phyloP scores from a whole-genome alignment of 805 yeast genomes.

The Candida boleticola region DNA sequence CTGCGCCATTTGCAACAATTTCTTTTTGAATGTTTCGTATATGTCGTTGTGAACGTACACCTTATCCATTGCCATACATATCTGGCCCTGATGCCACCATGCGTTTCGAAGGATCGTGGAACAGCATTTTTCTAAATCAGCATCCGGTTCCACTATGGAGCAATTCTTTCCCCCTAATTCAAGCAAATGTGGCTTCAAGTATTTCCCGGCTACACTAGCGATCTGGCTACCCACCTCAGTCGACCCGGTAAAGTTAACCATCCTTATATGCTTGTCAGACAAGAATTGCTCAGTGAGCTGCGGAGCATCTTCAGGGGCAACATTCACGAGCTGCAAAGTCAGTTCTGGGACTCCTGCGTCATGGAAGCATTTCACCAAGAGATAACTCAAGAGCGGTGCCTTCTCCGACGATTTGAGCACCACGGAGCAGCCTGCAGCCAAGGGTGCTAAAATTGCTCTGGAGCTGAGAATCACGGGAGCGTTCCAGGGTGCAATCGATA shows the following conservation, averaged over 20 bases:
- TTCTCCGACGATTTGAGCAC: conserved; percentile 40
- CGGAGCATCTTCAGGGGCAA: conserved; percentile 22
- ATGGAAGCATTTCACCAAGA: conserved; percentile 30
- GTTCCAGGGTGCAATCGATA: conserved; percentile 49
- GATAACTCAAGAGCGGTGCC: conserved; percentile 30
- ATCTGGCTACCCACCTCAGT: conserved; percentile 36
- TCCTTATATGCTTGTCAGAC: conserved; percentile 24
- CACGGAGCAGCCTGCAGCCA: conserved; percentile 51
- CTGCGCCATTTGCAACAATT: conserved; percentile 16
- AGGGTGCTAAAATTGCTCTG: conserved; percentile 41
- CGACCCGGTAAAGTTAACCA: conserved; percentile 48
- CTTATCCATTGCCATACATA: conserved; percentile 24
- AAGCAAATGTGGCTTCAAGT: conserved; percentile 39
- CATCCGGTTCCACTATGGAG: conserved; percentile 30
- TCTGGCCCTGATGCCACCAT: conserved; percentile 47
- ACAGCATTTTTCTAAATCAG: conserved; percentile 31
- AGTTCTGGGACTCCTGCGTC: conserved; percentile 39
- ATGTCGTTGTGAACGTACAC: conserved; percentile 8
- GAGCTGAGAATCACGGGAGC: conserved; percentile 43
- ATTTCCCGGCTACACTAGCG: conserved; percentile 33
- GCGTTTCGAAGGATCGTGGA: conserved; percentile 26
- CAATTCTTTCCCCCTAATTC: conserved; percentile 49
- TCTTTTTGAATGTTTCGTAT: conserved; percentile 26
- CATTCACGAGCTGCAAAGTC: conserved; percentile 34
- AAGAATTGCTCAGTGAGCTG: conserved; percentile 24